A percentile compares a stretch with the other conserved stretches of the same genome.
Evolutionary conservation across 2,329 filamentous ascomycete genomes (phyloP).

Genomic region (Acarospora socialis): DNA sequence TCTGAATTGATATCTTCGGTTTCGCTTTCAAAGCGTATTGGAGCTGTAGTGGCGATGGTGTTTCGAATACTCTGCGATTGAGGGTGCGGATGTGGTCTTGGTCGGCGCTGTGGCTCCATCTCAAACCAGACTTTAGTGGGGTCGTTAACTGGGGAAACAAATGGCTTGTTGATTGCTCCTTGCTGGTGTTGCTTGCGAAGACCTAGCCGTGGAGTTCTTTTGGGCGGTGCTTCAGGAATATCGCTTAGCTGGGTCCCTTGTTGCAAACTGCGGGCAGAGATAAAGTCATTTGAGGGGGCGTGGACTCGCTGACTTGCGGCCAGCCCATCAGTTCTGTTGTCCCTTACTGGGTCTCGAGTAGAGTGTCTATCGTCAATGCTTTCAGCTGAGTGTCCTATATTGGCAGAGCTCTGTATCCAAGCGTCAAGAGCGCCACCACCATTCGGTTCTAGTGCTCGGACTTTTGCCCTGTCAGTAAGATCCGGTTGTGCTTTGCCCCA

Average conservation of each 20-base stretch:
- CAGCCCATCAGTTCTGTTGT: too few species aligned
- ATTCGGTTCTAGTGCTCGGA: conserved; percentile 15
- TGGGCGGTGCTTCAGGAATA: conserved; percentile 7
- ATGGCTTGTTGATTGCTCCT: conserved; percentile 3
- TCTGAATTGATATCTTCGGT: background rate
- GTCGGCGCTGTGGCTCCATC: background rate
- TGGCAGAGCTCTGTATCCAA: conserved; percentile 21
- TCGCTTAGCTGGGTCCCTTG: conserved; percentile 6
- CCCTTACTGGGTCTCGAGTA: too few species aligned
- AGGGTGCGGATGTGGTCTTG: too few species aligned
- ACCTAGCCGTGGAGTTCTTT: background rate
- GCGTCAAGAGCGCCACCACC: conserved; percentile 20
- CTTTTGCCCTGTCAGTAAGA: conserved; percentile 10
- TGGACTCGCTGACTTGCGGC: background rate
- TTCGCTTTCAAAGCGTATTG: background rate
- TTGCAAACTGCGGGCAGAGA: conserved; percentile 10
- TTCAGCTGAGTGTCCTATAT: too few species aligned
- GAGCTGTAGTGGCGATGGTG: conserved; percentile 4
- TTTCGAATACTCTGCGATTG: background rate
- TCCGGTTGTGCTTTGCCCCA: too few species aligned
- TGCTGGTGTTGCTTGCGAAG: conserved; percentile 3
- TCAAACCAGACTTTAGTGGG: conserved; percentile 11
- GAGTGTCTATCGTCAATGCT: too few species aligned
- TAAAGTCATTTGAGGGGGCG: conserved; percentile 4
- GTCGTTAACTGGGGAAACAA: conserved; percentile 10